Evolutionary conservation across 1,284 basidiomycete genomes (phyloP).

Genomic region (Austroboletus novae-zelandiae): DNA sequence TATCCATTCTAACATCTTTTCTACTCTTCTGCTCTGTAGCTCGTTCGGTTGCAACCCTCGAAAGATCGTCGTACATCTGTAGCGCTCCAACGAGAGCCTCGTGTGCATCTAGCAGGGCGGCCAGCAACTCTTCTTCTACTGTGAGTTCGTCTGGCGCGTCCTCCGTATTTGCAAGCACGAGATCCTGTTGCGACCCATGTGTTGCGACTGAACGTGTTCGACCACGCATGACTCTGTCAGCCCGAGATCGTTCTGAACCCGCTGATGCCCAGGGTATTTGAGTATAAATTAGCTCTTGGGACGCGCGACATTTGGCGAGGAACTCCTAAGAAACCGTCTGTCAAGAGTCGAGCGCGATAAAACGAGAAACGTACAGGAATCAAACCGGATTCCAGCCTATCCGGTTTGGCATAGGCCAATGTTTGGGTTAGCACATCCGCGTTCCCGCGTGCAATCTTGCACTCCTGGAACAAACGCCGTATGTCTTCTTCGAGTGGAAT

Average conservation of each 20-base stretch:
- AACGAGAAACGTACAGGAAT: conserved; percentile 50
- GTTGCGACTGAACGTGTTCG: conserved; percentile 21
- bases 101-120: conserved; percentile 63
- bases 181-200: conserved; percentile 22
- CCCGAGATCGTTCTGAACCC: conserved; percentile 62
- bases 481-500: conserved; percentile 78
- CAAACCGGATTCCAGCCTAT: conserved; percentile 58
- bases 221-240: conserved; percentile 20
- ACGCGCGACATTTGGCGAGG: conserved; percentile 63
- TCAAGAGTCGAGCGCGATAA: background rate
- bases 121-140: conserved; percentile 60
- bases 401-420: conserved; percentile 60
- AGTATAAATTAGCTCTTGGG: conserved; percentile 70
- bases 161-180: conserved; percentile 22
- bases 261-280: conserved; percentile 81
- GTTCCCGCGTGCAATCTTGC: conserved; percentile 71
- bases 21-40: conserved; percentile 60
- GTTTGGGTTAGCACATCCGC: conserved; percentile 65
- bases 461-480: conserved; percentile 73
- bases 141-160: conserved; percentile 46
- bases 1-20: conserved; percentile 54
- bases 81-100: conserved; percentile 50
- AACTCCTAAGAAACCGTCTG: conserved; percentile 55
- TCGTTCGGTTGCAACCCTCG: conserved; percentile 62
- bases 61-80: conserved; percentile 60